Evolutionary conservation across 2,329 filamentous ascomycete species (phyloP), one percentile per base, ranked within the genome.

Genomic region (Epichloe amarillans): DNA sequence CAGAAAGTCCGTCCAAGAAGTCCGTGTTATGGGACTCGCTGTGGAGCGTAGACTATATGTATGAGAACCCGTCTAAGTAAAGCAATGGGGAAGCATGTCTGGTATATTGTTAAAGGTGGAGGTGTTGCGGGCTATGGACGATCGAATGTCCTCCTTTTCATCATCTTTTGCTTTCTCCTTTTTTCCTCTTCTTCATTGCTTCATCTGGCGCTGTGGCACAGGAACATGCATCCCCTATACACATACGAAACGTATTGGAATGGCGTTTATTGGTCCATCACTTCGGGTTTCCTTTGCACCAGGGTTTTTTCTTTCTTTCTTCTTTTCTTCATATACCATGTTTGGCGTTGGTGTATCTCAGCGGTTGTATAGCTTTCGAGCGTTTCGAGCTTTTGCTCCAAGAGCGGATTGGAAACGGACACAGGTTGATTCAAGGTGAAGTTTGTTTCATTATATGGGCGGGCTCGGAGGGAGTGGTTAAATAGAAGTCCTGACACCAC

Each of bases 1-100:
- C 52, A 11, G 63, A 69, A 50, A 71, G 69, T 53, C 61, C 69
- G 23, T 65, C 62, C n/a, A 76, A 71, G 63, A 75, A 66, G 58
- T 79, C 75, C 30, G 67, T 81, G 4, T 71, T 82, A 10, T 84
- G 79, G 78, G 79, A 82, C 56, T 72, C 76, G 12, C 64, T 83
- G 15, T 83, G 80, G 79, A 79, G 71, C 54, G 60, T 82, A 26
- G 79, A 83, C 57, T 70, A 80, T 44, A 79, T 69, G 54, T 73
- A 77, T 47, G 77, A 76, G 56, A 73, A 70, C 41, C 57, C 60
- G 2, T 49, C 51, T n/a, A 62, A 55, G 54, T 62, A 57, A 54
- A n/a, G 47, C 46, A 41, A n/a, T n/a, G 21, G 8, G 41, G 37
- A 23, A 33, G 26, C 41, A 21, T 19, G 12, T 21, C 37, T 33